Conservation (phyloP, 2,329 filamentous ascomycete genomes). For the Reticulascus tulasneorum region DNA sequence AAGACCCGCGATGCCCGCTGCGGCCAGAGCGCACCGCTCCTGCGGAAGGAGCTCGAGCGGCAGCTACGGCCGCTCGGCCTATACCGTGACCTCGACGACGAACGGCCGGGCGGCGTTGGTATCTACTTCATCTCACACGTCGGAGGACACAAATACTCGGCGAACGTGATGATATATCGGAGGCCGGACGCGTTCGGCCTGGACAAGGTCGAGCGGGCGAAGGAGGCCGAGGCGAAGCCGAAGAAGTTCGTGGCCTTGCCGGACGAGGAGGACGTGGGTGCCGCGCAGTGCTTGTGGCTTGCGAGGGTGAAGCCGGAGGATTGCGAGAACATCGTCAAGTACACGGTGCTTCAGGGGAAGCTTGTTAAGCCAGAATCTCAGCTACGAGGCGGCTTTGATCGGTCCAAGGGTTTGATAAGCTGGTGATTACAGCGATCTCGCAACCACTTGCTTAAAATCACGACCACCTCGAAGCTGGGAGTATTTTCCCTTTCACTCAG, state of each 20-base stretch:
- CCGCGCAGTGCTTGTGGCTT: conserved; percentile 89
- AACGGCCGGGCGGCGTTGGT: conserved; percentile 84
- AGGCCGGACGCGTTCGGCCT: conserved; percentile 54
- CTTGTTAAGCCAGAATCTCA: conserved; percentile 85
- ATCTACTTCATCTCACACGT: conserved; percentile 97
- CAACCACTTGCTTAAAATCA: too few species aligned
- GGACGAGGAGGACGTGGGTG: conserved; percentile 48
- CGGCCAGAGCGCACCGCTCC: conserved; percentile 85
- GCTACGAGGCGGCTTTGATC: conserved; percentile 86
- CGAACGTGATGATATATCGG: conserved; percentile 91
- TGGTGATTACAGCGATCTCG: too few species aligned
- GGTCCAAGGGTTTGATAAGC: conserved; percentile 73
- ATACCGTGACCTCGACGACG: conserved; percentile 82
- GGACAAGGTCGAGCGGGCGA: conserved; percentile 38
- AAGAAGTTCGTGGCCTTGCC: conserved; percentile 24
- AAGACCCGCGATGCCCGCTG: conserved; percentile 92
- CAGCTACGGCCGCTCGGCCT: conserved; percentile 81
- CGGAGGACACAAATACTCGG: conserved; percentile 92
- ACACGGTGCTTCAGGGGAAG: conserved; percentile 89
- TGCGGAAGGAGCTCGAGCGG: conserved; percentile 84
- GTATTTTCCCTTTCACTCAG: too few species aligned
- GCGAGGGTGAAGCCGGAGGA: conserved; percentile 81
- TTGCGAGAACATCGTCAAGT: conserved; percentile 86
- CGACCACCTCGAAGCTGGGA: too few species aligned
- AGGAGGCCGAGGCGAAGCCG: conserved; percentile 29